phyloP scores from a whole-genome alignment of 169 alveolate genomes.

The Fabrea salina region DNA sequence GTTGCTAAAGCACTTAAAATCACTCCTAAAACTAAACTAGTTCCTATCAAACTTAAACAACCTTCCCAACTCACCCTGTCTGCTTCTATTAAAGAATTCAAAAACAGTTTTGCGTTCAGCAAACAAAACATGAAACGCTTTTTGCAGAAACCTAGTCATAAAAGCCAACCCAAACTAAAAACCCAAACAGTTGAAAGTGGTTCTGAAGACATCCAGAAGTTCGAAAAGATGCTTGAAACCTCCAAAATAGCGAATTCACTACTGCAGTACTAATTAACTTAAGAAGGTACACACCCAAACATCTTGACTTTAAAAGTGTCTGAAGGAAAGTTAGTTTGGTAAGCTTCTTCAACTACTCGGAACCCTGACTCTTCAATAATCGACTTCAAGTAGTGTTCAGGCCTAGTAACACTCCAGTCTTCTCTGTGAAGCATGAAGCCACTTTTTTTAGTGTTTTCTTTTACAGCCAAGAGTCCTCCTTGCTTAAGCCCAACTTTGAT shows the following conservation, averaged over 20 bases:
- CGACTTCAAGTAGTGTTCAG: slow-evolving; percentile 14
- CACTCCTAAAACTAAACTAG: neutral
- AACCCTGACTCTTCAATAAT: slow-evolving; percentile 42
- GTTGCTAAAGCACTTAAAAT: neutral
- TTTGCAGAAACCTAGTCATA: too few species aligned
- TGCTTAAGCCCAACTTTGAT: slow-evolving; percentile 45
- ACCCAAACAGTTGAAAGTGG: too few species aligned
- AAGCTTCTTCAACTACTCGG: slow-evolving; percentile 26
- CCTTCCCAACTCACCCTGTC: too few species aligned
- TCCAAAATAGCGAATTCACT: too few species aligned
- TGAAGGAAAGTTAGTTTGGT: neutral
- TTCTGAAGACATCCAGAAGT: too few species aligned
- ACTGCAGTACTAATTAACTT: too few species aligned
- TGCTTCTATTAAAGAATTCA: too few species aligned
- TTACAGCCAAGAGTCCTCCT: slow-evolving; percentile 60
- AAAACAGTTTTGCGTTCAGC: too few species aligned
- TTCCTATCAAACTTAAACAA: too few species aligned
- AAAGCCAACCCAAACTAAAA: too few species aligned
- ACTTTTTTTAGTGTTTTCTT: slow-evolving; percentile 58
- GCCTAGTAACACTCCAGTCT: slow-evolving; percentile 45
- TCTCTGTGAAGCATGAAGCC: slow-evolving; percentile 42
- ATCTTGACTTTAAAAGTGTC: slow-evolving; percentile 11
- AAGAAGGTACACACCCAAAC: slow-evolving; percentile 1
- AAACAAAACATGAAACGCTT: too few species aligned
- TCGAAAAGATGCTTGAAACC: too few species aligned